Conservation (phyloP, 2,329 filamentous ascomycete species). For the Pestalotiopsis sp. region DNA sequence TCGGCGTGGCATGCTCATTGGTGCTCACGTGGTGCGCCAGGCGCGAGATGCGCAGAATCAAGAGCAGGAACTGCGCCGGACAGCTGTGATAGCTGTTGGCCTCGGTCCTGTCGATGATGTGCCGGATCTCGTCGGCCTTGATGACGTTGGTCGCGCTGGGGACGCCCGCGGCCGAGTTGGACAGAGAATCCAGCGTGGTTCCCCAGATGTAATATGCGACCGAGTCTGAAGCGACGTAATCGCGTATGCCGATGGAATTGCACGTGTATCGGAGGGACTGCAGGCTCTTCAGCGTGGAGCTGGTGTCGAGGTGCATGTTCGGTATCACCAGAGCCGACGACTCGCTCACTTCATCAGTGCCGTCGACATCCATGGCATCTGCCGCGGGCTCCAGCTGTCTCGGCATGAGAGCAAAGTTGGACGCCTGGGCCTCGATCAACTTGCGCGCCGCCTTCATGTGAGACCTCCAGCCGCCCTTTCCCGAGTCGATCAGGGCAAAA, state of each 20-base stretch:
- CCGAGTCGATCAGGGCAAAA: slow-evolving; percentile 50
- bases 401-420: background rate
- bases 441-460: slow-evolving; percentile 47
- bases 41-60: slow-evolving; percentile 44
- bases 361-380: background rate
- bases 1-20: slow-evolving; percentile 23
- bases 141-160: slow-evolving; percentile 34
- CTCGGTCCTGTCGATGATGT: slow-evolving; percentile 40
- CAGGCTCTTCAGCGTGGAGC: background rate
- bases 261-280: slow-evolving; percentile 1
- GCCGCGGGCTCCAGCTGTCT: background rate
- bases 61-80: slow-evolving; percentile 42
- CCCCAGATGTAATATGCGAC: slow-evolving; percentile 33
- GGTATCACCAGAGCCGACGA: background rate
- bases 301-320: background rate
- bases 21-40: slow-evolving; percentile 38
- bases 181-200: slow-evolving; percentile 35
- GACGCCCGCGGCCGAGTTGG: slow-evolving; percentile 39
- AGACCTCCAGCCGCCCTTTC: slow-evolving; percentile 44
- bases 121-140: slow-evolving; percentile 31
- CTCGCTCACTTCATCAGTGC: background rate
- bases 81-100: slow-evolving; percentile 43
- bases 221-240: slow-evolving; percentile 49
- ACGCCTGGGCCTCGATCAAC: slow-evolving; percentile 28
- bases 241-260: slow-evolving; percentile 27